Evolutionary conservation across 257 asterid genomes (phyloP).

Genomic region (Solanum lignicaule): DNA sequence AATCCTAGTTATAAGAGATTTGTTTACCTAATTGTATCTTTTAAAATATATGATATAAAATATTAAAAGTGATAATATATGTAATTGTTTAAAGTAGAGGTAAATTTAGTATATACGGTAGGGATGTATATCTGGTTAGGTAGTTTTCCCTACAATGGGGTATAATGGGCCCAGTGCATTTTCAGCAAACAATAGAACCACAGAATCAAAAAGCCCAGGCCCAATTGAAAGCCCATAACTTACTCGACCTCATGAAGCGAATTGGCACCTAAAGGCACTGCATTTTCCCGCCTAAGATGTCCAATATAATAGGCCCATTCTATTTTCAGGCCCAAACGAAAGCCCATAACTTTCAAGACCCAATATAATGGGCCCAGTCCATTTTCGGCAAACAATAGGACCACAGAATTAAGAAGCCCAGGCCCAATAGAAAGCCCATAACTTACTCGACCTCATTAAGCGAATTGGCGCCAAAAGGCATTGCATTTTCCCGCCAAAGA

Average conservation of each 20-base stretch:
- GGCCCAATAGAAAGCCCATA: not conserved
- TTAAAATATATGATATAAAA: too few relatives aligned
- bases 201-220: constrained; percentile 6
- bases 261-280: constrained; percentile 18
- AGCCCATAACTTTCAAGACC: not conserved
- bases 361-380: not conserved
- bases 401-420: constrained; percentile 6
- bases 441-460: not conserved
- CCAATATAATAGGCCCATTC: not conserved
- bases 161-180: not conserved
- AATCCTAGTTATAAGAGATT: too few relatives aligned
- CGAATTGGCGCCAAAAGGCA: constrained; percentile 18
- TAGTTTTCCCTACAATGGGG: not conserved
- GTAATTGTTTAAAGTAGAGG: not conserved
- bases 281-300: constrained; percentile 23
- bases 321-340: not conserved
- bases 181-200: not conserved
- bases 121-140: not conserved
- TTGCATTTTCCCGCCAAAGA: constrained; percentile 26
- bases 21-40: too few relatives aligned
- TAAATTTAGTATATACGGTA: too few relatives aligned
- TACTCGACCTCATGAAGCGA: not conserved
- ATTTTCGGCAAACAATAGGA: not conserved
- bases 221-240: not conserved
- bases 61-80: too few relatives aligned